phyloP scores from a whole-genome alignment of 768 basidiomycete genomes.

The Cystobasidium ongulense region DNA sequence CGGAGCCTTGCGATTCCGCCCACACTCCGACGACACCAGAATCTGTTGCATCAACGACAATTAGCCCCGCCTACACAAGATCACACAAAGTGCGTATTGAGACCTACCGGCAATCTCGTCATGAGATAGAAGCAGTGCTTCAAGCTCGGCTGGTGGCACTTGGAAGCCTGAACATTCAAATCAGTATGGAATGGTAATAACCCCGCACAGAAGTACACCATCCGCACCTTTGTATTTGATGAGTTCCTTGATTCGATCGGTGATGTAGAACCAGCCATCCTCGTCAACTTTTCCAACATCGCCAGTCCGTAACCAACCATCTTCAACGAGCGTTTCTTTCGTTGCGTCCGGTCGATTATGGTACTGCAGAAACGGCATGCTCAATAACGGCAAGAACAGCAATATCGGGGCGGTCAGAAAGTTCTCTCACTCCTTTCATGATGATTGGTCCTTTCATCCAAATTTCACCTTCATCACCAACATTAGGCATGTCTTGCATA shows the following conservation, averaged over 20 bases:
- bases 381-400: neutral
- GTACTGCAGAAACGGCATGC: constrained; percentile 23
- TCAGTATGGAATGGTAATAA: too few relatives aligned
- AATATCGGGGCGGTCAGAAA: constrained; percentile 29
- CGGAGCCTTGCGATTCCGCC: constrained; percentile 61
- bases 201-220: too few relatives aligned
- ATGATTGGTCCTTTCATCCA: constrained; percentile 32
- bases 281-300: constrained; percentile 39
- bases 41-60: constrained; percentile 58
- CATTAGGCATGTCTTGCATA: constrained; percentile 27
- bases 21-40: constrained; percentile 71
- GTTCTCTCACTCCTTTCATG: neutral
- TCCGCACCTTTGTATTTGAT: constrained; percentile 42
- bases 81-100: neutral
- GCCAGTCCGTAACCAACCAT: constrained; percentile 38
- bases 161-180: too few relatives aligned
- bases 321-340: constrained; percentile 37
- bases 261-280: constrained; percentile 41
- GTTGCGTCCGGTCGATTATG: constrained; percentile 36
- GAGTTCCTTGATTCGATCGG: constrained; percentile 44
- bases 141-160: constrained; percentile 39
- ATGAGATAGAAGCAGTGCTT: constrained; percentile 35
- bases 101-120: constrained; percentile 17
- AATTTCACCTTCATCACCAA: constrained; percentile 35
- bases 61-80: neutral